Evolutionary conservation across 768 basidiomycete species (phyloP).

Genomic region (Punctularia strigosozonata): DNA sequence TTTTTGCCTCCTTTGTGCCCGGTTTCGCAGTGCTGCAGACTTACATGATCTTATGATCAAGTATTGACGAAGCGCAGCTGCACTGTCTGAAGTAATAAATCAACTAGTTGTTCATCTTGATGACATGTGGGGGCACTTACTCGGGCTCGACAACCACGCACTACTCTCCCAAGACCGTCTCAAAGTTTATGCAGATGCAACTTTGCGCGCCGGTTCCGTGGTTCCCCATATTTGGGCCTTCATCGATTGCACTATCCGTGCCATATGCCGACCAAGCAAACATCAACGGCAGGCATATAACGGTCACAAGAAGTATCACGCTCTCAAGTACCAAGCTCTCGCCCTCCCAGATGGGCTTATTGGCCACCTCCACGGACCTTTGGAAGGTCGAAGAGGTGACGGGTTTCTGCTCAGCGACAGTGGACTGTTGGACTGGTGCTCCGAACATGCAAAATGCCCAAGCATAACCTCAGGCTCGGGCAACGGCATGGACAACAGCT

Average conservation of each 20-base stretch:
- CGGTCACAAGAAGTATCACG: conserved; percentile 18
- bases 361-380: conserved; percentile 15
- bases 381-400: conserved; percentile 11
- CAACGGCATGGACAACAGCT: conserved; percentile 2
- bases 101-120: conserved; percentile 6
- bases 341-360: conserved; percentile 15
- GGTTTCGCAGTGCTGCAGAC: conserved; percentile 9
- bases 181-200: conserved; percentile 9
- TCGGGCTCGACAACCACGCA: conserved; percentile 9
- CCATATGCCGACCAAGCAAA: conserved; percentile 5
- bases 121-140: conserved; percentile 11
- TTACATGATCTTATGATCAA: conserved; percentile 7
- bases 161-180: conserved; percentile 7
- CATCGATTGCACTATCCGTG: conserved; percentile 15
- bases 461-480: conserved; percentile 4
- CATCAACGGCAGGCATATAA: conserved; percentile 8
- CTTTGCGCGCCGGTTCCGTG: conserved; percentile 9
- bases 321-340: conserved; percentile 17
- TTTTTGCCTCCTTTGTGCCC: conserved; percentile 8
- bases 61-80: conserved; percentile 8
- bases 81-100: conserved; percentile 13
- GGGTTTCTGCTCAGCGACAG: conserved; percentile 8
- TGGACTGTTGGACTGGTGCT: conserved; percentile 4
- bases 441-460: too few species aligned
- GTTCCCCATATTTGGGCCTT: conserved; percentile 9